Evolutionary conservation across 129 eudicot genomes (phyloP).

Genomic region (Saposhnikovia divaricata): DNA sequence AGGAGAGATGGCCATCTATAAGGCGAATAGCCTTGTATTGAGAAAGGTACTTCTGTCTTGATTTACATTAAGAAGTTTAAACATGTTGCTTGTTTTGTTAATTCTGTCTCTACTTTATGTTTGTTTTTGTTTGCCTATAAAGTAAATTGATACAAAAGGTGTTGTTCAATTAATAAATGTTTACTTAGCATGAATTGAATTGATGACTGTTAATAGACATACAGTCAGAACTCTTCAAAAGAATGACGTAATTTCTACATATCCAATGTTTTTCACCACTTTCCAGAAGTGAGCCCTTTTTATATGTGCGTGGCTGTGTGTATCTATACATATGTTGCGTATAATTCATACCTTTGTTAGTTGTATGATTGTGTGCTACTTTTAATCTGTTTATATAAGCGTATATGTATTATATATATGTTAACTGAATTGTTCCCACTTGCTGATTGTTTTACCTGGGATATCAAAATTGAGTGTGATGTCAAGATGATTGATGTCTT

Average conservation of each 20-base stretch:
- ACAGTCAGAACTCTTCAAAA: not conserved
- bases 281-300: not conserved
- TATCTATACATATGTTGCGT: too few species aligned
- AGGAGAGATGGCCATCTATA: conserved; percentile 88
- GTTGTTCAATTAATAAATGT: not conserved
- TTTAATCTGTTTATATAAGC: too few species aligned
- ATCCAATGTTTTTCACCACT: not conserved
- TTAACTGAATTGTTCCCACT: too few species aligned
- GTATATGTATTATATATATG: too few species aligned
- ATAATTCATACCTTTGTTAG: too few species aligned
- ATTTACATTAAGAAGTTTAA: not conserved
- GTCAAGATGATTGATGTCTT: too few species aligned
- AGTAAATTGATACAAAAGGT: not conserved
- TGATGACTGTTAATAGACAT: not conserved
- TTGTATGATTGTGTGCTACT: too few species aligned
- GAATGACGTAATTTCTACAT: not conserved
- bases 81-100: not conserved
- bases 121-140: not conserved
- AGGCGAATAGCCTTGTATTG: conserved; percentile 71
- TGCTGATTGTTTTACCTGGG: too few species aligned
- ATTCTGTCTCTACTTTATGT: not conserved
- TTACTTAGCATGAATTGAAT: not conserved
- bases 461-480: too few species aligned
- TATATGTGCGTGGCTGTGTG: too few species aligned
- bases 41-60: conserved; percentile 44